These are phyloP conservation scores for Leishmania gerbilli DNA, from an alignment of 208 protist species.

Conservation along the genomic window DNA sequence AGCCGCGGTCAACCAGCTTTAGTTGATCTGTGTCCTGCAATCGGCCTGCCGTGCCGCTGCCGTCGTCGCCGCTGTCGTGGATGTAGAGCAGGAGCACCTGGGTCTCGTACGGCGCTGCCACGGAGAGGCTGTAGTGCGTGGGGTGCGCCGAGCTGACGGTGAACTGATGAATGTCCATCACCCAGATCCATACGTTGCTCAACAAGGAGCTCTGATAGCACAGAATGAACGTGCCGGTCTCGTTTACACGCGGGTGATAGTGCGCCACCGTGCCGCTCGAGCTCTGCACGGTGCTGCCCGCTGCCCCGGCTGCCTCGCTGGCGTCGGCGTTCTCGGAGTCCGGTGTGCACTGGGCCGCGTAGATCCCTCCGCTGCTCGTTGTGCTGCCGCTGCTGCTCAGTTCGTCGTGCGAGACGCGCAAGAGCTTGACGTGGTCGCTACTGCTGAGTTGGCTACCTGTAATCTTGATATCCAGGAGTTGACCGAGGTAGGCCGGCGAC, in stretches of 20 bases:
- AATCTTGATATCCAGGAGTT: conserved; percentile 66
- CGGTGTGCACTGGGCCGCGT: conserved; percentile 49
- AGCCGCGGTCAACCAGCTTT: conserved; percentile 56
- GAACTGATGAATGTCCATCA: conserved; percentile 60
- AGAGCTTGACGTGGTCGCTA: conserved; percentile 80
- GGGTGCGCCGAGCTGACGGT: conserved; percentile 68
- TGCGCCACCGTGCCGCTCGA: conserved; percentile 48
- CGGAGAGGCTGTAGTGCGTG: conserved; percentile 46
- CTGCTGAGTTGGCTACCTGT: conserved; percentile 64
- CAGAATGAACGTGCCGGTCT: conserved; percentile 69
- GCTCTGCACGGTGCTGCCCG: conserved; percentile 51
- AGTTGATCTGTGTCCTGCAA: conserved; percentile 45
- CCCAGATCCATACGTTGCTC: conserved; percentile 58
- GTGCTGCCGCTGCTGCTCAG: conserved; percentile 28
- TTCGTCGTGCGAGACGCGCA: conserved; percentile 33
- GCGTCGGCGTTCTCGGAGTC: conserved; percentile 68
- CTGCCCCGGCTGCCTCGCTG: conserved; percentile 36
- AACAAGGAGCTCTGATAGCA: conserved; percentile 78
- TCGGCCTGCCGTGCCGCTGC: conserved; percentile 10
- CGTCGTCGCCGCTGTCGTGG: conserved; percentile 25
- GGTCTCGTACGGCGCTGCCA: conserved; percentile 56
- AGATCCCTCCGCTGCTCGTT: conserved; percentile 21
- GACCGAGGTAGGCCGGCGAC: conserved; percentile 65
- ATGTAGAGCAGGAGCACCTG: conserved; percentile 55
- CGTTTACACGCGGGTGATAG: conserved; percentile 73